A percentile compares a stretch with the other conserved stretches of the same genome.
These are phyloP conservation scores for Gracilaria domingensis DNA, from an alignment of 23 red algal genomes.

Conservation along the genomic window DNA sequence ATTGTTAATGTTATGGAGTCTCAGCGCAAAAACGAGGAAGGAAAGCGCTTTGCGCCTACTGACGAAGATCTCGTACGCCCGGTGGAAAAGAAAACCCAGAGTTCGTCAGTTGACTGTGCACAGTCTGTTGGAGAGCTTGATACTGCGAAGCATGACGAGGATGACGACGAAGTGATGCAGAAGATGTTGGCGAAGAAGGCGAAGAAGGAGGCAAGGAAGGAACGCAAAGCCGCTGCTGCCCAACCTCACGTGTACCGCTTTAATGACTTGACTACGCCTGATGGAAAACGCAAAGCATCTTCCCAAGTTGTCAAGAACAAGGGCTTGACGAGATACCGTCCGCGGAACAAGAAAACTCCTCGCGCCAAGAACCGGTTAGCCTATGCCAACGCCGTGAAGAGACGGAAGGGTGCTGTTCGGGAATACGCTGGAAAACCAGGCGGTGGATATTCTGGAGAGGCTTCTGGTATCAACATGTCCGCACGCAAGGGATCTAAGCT, in stretches of 20 bases:
- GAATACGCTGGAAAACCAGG: slow-evolving; percentile 57
- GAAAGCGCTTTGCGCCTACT: slow-evolving; percentile 8
- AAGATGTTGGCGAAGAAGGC: slow-evolving; percentile 72
- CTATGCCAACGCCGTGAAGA: slow-evolving; percentile 51
- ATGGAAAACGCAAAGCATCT: slow-evolving; percentile 45
- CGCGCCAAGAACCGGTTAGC: slow-evolving; percentile 67
- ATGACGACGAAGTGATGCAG: slow-evolving; percentile 62
- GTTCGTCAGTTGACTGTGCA: background rate
- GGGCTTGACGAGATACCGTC: slow-evolving; percentile 69
- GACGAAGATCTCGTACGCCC: slow-evolving; percentile 48
- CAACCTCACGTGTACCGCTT: slow-evolving; percentile 69
- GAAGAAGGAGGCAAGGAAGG: slow-evolving; percentile 54
- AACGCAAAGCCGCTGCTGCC: slow-evolving; percentile 36
- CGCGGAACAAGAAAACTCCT: slow-evolving; percentile 70
- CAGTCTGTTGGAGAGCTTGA: background rate
- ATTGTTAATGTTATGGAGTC: slow-evolving; percentile 52
- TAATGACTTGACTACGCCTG: slow-evolving; percentile 53
- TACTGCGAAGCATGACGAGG: background rate
- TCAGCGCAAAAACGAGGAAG: slow-evolving; percentile 49
- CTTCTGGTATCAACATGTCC: slow-evolving; percentile 74
- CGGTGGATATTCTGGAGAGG: slow-evolving; percentile 57
- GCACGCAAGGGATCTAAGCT: slow-evolving; percentile 50
- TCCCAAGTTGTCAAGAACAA: slow-evolving; percentile 69
- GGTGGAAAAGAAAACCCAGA: background rate
- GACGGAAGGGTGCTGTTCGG: slow-evolving; percentile 61